These are phyloP conservation scores for Penicillium hesseltinei DNA, from an alignment of 2,329 filamentous ascomycete genomes.

Conservation along the genomic window DNA sequence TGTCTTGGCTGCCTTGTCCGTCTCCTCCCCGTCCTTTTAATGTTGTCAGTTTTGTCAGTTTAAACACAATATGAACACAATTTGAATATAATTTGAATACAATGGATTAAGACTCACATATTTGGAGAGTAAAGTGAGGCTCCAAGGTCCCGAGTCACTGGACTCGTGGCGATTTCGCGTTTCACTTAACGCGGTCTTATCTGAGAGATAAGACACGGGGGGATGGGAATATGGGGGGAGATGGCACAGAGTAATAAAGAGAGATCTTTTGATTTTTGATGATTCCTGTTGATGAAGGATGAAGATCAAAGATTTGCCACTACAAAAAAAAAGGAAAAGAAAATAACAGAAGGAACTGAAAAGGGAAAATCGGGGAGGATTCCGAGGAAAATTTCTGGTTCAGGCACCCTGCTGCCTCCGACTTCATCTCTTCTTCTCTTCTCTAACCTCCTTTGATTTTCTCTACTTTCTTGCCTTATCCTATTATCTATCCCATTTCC, in stretches of 20 bases:
- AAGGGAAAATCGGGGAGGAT: not conserved
- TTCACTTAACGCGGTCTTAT: slow-evolving; percentile 42
- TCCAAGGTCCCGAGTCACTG: slow-evolving; percentile 25
- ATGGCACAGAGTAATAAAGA: too few species aligned
- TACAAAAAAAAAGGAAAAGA: not conserved
- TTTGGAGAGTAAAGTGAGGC: not conserved
- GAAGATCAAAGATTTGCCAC: not conserved
- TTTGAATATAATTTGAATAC: not conserved
- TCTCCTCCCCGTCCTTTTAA: slow-evolving; percentile 32
- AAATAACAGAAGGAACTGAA: slow-evolving; percentile 3
- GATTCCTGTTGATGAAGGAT: not conserved
- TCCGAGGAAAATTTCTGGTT: slow-evolving; percentile 24
- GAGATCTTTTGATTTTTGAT: not conserved
- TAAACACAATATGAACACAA: too few species aligned
- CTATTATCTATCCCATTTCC: not conserved
- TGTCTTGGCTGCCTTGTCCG: slow-evolving; percentile 18
- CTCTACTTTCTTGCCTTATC: not conserved
- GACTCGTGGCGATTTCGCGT: slow-evolving; percentile 42
- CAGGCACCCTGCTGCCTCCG: slow-evolving; percentile 18
- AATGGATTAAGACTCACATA: not conserved
- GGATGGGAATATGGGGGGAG: not conserved
- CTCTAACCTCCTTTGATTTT: not conserved
- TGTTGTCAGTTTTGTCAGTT: not conserved
- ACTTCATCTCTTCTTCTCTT: slow-evolving; percentile 4
- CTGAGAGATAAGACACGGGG: slow-evolving; percentile 4